These are phyloP conservation scores for Alternaria longipes DNA, from an alignment of 2,329 filamentous ascomycete species.

Conservation along the genomic window DNA sequence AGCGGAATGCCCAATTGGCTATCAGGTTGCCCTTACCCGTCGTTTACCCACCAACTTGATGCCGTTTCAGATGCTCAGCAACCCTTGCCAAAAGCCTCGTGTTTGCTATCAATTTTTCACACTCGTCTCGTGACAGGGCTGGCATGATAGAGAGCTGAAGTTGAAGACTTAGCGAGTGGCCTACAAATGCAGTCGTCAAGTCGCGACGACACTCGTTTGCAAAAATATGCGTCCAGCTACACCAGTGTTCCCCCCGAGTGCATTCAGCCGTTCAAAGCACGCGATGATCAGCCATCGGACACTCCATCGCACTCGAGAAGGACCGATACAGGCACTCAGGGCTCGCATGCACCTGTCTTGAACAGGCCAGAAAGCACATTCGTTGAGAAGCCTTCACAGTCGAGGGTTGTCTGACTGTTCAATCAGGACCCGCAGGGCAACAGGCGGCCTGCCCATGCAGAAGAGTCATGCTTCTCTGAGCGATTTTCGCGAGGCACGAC, in stretches of 20 bases:
- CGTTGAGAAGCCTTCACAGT: slow-evolving; percentile 34
- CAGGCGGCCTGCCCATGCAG: slow-evolving; percentile 33
- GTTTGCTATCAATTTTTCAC: slow-evolving; percentile 21
- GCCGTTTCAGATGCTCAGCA: slow-evolving; percentile 37
- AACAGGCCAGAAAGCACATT: slow-evolving; percentile 29
- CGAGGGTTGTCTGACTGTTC: slow-evolving; percentile 32
- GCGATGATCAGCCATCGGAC: slow-evolving; percentile 29
- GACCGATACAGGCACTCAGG: slow-evolving; percentile 27
- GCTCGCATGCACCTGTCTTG: slow-evolving; percentile 39
- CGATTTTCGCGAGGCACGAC: slow-evolving; percentile 35
- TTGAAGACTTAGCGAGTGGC: slow-evolving; percentile 31
- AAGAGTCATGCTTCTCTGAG: slow-evolving; percentile 43
- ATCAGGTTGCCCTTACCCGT: slow-evolving; percentile 30
- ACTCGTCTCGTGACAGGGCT: slow-evolving; percentile 29
- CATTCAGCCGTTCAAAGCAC: slow-evolving; percentile 21
- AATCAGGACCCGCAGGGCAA: slow-evolving; percentile 41
- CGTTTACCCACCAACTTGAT: slow-evolving; percentile 38
- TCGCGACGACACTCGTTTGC: slow-evolving; percentile 25
- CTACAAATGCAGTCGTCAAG: slow-evolving; percentile 17
- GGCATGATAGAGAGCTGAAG: slow-evolving; percentile 36
- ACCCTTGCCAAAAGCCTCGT: slow-evolving; percentile 24
- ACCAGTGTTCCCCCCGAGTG: slow-evolving; percentile 10
- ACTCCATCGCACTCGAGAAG: slow-evolving; percentile 21
- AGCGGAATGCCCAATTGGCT: slow-evolving; percentile 41
- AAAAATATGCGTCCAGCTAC: slow-evolving; percentile 27